Evolutionary conservation across 2,329 filamentous ascomycete species (phyloP), one percentile per base, ranked within the genome.

Genomic region (Hysterium pulicare): DNA sequence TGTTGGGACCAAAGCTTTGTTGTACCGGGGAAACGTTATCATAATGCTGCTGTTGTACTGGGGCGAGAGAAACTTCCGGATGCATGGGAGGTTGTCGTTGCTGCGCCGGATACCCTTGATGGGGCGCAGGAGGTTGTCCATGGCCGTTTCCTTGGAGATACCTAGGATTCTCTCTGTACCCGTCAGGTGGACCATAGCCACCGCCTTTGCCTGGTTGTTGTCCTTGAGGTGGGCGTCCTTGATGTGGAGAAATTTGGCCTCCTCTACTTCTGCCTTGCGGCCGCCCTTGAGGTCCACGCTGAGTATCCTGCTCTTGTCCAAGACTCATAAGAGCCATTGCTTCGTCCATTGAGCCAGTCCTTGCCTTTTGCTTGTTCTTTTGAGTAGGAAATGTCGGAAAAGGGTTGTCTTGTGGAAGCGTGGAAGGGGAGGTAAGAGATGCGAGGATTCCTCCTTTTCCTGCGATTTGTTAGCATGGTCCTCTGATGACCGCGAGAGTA

Each of bases 331-430:
- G 48, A 31, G 64, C 53, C 62, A 68, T 67, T 20, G 55, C 55
- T 34, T 64, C 58, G 15, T 64, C 59, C 41, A 66, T 46, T 16
- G 52, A 51, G 17, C 53, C 55, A 35, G 46, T 35, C 45, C 61
- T 52, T 22, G 50, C 42, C 28, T 46, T 45, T 37, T 53, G 44
- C 54, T 62, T 53, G 50, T 58, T 43, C 30, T 61, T 54, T 38
- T 57, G 38, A 17, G 56, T 54, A 11, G 69, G 69, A 48, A 76
- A 75, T 1, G 63, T 60, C 5, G 73, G 73, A 41, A 76, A 76
- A 0, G 73, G 71, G 46, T 71, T 76, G 53, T 76, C 73, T 46
- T 64, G 61, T 7, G 62, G 49, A 16, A 61, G 37, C 10, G 39
- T 50, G 32, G 53, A 53, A n/a, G 60, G 58, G 4, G 52, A 51